Conservation (phyloP, 2,329 filamentous ascomycete genomes). For the Hypoxylon sp. region DNA sequence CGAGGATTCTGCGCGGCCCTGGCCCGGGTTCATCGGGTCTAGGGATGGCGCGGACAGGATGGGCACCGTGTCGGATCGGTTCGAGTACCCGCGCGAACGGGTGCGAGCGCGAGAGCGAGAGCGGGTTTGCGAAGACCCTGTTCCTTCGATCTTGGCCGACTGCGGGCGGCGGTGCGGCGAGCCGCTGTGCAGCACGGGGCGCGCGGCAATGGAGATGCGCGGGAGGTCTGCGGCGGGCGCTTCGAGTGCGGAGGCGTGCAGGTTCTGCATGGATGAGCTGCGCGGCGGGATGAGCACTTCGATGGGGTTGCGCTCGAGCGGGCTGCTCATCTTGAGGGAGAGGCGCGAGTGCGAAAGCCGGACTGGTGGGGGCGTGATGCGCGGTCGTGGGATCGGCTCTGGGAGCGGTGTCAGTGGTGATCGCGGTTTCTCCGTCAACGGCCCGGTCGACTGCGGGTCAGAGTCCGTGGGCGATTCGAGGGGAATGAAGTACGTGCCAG, state of each 20-base stretch:
- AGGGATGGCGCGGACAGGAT: neutral
- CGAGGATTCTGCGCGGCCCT: neutral
- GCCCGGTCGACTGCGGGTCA: neutral
- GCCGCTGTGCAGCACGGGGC: neutral
- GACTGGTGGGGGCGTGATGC: neutral
- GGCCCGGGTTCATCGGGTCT: neutral
- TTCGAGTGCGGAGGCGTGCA: conserved; percentile 2
- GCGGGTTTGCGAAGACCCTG: neutral
- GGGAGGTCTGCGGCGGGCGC: conserved; percentile 11
- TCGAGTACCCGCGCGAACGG: neutral
- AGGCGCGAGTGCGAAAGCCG: neutral
- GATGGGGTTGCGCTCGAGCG: conserved; percentile 9
- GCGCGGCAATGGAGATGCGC: neutral
- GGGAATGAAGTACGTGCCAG: conserved; percentile 8
- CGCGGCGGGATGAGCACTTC: conserved; percentile 26
- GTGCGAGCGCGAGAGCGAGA: neutral
- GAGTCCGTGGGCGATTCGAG: neutral
- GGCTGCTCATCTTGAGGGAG: conserved; percentile 1
- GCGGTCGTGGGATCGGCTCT: neutral
- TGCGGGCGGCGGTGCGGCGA: neutral
- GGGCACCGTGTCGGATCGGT: neutral
- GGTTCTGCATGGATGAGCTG: conserved; percentile 5
- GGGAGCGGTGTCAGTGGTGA: neutral
- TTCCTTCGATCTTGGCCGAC: neutral
- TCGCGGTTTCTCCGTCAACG: neutral